These are phyloP conservation scores for Phytophthora macrochlamydospora DNA, from an alignment of 352 stramenopile genomes.

Conservation along the genomic window DNA sequence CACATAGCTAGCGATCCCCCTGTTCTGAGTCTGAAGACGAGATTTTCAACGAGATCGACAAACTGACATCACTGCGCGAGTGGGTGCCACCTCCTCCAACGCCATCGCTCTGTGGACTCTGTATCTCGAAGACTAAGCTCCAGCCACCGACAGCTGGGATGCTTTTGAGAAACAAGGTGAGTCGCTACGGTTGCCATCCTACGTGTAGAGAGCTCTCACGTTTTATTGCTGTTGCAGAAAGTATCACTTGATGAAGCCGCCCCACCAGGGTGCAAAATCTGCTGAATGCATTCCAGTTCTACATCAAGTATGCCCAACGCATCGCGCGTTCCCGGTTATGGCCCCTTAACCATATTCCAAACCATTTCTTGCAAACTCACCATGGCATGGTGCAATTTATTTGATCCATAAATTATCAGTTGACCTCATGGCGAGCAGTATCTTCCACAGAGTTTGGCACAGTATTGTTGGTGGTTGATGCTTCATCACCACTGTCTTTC, in stretches of 20 bases:
- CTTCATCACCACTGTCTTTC: too few species aligned
- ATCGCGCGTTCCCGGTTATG: background rate
- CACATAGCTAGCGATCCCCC: slow-evolving; percentile 47
- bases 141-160: slow-evolving; percentile 20
- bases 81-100: slow-evolving; percentile 47
- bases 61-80: slow-evolving; percentile 58
- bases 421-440: too few species aligned
- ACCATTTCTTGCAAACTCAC: too few species aligned
- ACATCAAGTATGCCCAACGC: background rate
- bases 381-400: too few species aligned
- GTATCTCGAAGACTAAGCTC: slow-evolving; percentile 23
- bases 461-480: too few species aligned
- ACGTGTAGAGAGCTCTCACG: background rate
- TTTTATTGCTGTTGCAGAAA: slow-evolving; percentile 13
- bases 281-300: slow-evolving; percentile 7
- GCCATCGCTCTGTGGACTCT: slow-evolving; percentile 43
- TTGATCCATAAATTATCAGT: too few species aligned
- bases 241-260: slow-evolving; percentile 14
- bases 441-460: too few species aligned
- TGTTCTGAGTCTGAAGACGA: slow-evolving; percentile 75
- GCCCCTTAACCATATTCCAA: too few species aligned
- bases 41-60: slow-evolving; percentile 77
- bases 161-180: slow-evolving; percentile 27
- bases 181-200: background rate
- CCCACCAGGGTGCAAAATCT: slow-evolving; percentile 29